Base-by-base conservation (phyloP, 2,329 filamentous ascomycete species). In the Didymella arachidicola region DNA sequence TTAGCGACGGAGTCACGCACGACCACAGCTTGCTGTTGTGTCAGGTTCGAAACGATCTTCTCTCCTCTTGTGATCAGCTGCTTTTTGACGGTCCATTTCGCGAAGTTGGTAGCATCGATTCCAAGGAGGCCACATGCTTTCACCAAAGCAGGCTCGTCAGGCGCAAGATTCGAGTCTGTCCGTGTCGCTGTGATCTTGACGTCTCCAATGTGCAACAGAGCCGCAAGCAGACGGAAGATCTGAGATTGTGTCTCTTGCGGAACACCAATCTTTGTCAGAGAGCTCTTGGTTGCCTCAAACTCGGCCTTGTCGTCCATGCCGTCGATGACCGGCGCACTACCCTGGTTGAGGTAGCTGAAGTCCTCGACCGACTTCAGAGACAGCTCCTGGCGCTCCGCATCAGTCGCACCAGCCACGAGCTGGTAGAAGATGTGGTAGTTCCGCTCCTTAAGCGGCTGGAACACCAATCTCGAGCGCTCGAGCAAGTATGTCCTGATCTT, bases 371-470 rank as follows among this genome's bases (percentile, higher is more conserved):
- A 86, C 43, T 93, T 80, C 61, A 99, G 81, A 42, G 88, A 87
- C 59, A 97, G 84, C 67, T 94, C 89, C 74, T 94, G 86, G 48
- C 88, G 89, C 79, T 97, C 89, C 63, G 87, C 84, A 30, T 96
- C 91, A 2, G 91, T 88, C n/a, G 93, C 91, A 75, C 96, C 95
- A 48, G 93, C 93, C 44, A 97, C 89, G 50, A 99, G 85, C 78
- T 99, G 95, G 79, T 99, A 99, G 81, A 99, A 99, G 71, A 99
- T 94, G 79, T 99, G 95, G 80, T 99, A 99, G 78, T 99, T 99
- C 67, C 95, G 87, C 82, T 99, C 95, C 81, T 97, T 98, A 64
- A 97, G 82, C 41, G 95, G 95, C 76, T 99, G 95, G 79, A 98
- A 99, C 18, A 98, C 95, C 71, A 99, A 83, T 80, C 95, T 89